Percentiles rank a stretch among this genome's conserved stretches.
phyloP scores from a whole-genome alignment of 352 stramenopile species.

The Pelagophyceae sp. region DNA sequence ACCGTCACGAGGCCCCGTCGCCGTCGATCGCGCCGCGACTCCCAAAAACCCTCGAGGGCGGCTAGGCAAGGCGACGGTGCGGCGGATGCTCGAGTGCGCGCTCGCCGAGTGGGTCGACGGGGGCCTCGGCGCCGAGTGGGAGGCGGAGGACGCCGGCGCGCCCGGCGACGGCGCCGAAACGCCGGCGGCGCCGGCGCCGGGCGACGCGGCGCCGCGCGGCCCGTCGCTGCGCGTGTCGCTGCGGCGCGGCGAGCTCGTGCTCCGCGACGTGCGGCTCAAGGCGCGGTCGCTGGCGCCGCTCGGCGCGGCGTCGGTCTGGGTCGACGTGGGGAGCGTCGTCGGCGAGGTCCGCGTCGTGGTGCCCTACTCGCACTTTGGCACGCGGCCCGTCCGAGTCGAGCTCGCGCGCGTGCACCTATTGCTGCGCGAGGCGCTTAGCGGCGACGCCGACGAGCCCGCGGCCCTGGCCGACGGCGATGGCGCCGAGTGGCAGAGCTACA shows the following conservation, averaged over 20 bases:
- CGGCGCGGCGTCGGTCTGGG: not conserved
- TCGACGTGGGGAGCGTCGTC: not conserved
- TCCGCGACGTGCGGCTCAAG: conserved; percentile 2
- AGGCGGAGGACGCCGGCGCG: not conserved
- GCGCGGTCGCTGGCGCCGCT: not conserved
- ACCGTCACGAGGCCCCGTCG: not conserved
- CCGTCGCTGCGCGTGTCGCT: not conserved
- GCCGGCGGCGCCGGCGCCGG: not conserved
- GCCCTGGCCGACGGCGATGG: not conserved
- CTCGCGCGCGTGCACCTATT: not conserved
- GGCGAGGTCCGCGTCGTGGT: conserved; percentile 4
- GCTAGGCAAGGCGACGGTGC: not conserved
- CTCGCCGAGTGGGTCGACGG: conserved; percentile 1
- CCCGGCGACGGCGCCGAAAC: not conserved
- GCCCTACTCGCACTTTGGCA: not conserved
- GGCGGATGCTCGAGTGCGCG: not conserved
- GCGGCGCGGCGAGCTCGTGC: not conserved
- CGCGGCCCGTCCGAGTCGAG: not conserved
- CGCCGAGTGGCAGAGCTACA: not conserved
- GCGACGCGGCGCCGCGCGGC: not conserved
- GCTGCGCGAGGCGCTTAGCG: not conserved
- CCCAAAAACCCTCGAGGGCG: not conserved
- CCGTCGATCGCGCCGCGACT: not conserved
- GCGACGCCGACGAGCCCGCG: not conserved
- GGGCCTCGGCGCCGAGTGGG: not conserved